These are phyloP conservation scores for Asterella californica DNA, from an alignment of 225 moss, liverwort and hornwort genomes.

Conservation along the genomic window DNA sequence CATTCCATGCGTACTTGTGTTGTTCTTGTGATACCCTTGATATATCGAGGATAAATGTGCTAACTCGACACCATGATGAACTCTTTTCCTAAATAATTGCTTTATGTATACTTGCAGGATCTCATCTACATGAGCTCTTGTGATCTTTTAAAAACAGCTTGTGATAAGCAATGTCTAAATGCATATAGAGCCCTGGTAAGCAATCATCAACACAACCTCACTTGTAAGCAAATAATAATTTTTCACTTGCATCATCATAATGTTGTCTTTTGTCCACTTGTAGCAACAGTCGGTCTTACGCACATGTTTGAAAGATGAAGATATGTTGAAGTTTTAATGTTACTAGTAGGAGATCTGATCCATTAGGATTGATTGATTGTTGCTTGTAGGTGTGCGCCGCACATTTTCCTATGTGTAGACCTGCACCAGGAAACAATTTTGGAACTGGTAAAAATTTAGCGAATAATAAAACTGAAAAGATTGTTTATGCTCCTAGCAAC, in stretches of 20 bases:
- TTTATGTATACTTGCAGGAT: not conserved
- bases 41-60: no score
- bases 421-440: not conserved
- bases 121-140: not conserved
- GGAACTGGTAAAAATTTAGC: not conserved
- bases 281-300: no score
- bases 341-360: no score
- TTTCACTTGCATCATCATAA: not conserved
- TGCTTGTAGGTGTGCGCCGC: not conserved
- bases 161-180: not conserved
- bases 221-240: not conserved
- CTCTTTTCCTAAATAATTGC: no score
- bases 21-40: no score
- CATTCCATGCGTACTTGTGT: no score
- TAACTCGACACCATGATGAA: no score
- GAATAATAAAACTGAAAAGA: not conserved
- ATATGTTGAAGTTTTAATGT: no score
- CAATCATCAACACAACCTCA: no score
- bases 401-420: not conserved
- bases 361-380: not conserved
- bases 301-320: no score
- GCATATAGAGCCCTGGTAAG: not conserved
- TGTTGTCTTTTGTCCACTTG: no score
- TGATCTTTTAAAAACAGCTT: not conserved
- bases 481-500: not conserved